A percentile compares a stretch with the other conserved stretches of the same genome.
Evolutionary conservation across 345 rosid genomes (phyloP).

Genomic region (Murraya koenigii): DNA sequence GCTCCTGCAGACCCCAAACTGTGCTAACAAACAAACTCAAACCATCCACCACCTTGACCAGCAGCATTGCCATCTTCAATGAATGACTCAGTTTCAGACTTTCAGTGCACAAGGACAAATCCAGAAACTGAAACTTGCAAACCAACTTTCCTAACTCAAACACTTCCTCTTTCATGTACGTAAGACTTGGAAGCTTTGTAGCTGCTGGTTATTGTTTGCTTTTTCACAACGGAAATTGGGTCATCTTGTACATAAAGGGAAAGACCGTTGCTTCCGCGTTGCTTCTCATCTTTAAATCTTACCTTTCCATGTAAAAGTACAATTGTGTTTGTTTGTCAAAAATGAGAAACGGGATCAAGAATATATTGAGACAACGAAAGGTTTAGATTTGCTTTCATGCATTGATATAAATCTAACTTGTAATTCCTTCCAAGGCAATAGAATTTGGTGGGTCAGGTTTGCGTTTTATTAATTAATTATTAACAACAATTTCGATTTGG

Average conservation of each 20-base stretch:
- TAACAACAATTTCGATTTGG: neutral
- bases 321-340: neutral
- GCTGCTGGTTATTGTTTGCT: neutral
- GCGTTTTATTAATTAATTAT: neutral
- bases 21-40: slow-evolving; percentile 28
- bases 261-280: slow-evolving; percentile 17
- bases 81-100: neutral
- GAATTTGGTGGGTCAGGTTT: neutral
- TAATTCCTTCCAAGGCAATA: neutral
- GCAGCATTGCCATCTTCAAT: slow-evolving; percentile 34
- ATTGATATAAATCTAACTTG: neutral
- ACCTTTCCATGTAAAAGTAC: no score
- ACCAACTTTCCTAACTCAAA: neutral
- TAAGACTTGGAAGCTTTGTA: neutral
- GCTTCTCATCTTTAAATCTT: slow-evolving; percentile 10
- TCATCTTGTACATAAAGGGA: neutral
- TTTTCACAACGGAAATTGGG: neutral
- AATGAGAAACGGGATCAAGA: no score
- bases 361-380: neutral
- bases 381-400: neutral
- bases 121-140: neutral
- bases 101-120: no score
- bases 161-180: neutral
- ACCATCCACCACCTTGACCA: slow-evolving; percentile 33
- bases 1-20: slow-evolving; percentile 35